Evolutionary conservation across 192 early-diverging fungal genomes (phyloP).

Genomic region (Dimargaris xerosporica): DNA sequence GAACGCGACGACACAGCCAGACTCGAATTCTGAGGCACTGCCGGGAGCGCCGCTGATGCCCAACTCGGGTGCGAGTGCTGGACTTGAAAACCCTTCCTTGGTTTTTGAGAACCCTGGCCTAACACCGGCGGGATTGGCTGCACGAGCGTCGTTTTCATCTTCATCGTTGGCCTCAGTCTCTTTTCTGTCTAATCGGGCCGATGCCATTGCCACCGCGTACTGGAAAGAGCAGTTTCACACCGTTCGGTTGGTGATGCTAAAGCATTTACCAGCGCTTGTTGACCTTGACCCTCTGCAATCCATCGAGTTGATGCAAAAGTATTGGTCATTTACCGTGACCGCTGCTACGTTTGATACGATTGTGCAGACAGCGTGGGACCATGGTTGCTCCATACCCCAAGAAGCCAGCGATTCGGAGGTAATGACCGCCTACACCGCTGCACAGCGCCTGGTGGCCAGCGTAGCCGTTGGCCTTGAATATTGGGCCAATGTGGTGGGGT

Average conservation of each 20-base stretch:
- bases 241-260: background rate
- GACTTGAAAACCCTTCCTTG: too few relatives aligned
- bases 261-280: background rate
- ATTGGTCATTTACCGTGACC: background rate
- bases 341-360: background rate
- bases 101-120: too few relatives aligned
- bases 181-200: background rate
- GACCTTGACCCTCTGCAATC: background rate
- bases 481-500: conserved; percentile 4
- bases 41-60: background rate
- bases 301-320: conserved; percentile 3
- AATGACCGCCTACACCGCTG: background rate
- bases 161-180: conserved; percentile 2
- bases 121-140: background rate
- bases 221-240: conserved; percentile 6
- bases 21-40: background rate
- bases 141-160: conserved; percentile 5
- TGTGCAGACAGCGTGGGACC: background rate
- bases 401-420: background rate
- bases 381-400: background rate
- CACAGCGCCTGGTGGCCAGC: background rate
- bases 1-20: background rate
- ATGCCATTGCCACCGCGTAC: conserved; percentile 4
- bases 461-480: background rate
- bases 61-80: background rate